Conservation (phyloP, 208 protist genomes). For the Zelonia costaricensis region DNA sequence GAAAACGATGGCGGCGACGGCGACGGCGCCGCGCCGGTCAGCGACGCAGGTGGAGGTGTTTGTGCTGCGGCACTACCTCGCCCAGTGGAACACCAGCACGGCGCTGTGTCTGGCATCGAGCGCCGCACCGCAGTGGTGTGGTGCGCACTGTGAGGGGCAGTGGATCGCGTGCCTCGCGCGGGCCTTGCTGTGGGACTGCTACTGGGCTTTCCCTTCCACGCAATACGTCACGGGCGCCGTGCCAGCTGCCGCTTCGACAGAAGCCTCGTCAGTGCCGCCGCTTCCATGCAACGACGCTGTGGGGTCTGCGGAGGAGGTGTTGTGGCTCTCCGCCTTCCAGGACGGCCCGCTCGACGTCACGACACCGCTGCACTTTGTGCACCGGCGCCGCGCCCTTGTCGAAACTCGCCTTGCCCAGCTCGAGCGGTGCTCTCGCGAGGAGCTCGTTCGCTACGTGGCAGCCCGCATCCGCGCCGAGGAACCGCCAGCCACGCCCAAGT, state of each 20-base stretch:
- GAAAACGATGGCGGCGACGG: not conserved
- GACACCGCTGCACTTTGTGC: conserved; percentile 34
- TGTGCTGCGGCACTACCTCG: conserved; percentile 46
- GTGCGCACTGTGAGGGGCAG: conserved; percentile 74
- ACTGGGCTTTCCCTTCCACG: conserved; percentile 24
- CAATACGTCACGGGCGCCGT: not conserved
- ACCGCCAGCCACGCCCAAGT: too few species aligned
- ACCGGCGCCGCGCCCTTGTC: conserved; percentile 41
- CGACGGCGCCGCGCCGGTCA: conserved; percentile 4
- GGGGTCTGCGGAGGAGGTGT: not conserved
- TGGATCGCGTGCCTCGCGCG: conserved; percentile 69
- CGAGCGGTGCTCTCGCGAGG: conserved; percentile 41
- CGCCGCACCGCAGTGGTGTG: too few species aligned
- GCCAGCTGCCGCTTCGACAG: not conserved
- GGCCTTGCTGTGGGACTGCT: conserved; percentile 64
- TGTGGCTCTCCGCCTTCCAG: conserved; percentile 77
- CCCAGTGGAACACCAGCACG: conserved; percentile 15
- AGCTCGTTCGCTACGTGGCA: conserved; percentile 36
- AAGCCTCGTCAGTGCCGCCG: not conserved
- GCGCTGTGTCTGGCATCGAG: not conserved
- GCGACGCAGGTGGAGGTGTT: conserved; percentile 43
- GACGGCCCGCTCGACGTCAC: conserved; percentile 58
- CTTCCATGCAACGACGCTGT: not conserved
- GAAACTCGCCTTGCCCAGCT: conserved; percentile 51
- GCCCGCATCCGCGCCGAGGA: too few species aligned